Base-by-base conservation (phyloP, 2,329 filamentous ascomycete species). In the Aspergillus glaucus region DNA sequence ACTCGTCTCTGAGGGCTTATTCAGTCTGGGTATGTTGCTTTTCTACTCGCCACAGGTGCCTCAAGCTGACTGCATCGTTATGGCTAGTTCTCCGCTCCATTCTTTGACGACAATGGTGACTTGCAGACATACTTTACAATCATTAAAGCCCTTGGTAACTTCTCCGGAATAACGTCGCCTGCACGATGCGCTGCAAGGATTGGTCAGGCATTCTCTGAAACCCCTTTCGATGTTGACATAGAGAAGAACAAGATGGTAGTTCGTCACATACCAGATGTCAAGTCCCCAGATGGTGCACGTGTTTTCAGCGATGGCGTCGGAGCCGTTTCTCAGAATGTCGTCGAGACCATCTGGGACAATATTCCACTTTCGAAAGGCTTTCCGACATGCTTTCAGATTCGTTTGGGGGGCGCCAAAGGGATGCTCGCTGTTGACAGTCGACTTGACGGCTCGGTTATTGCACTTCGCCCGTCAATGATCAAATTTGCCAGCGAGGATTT, bases 281-380 rank as follows among this genome's bases (percentile, higher is more conserved):
- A 19, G 66, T 69, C 46, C 56, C 17, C 46, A 2, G 49, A 56
- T 12, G 63, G 77, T 9, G 70, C 66, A 0, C 76, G 82, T 4
- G 75, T 84, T 0, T 93, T 93, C 62, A 90, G 85, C 49, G 88
- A 93, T 60, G 88, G 88, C 0, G 84, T 88, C 1, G 88, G 88
- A 0, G 88, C 81, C 0, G 80, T 92, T 4, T 92, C 88, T 0
- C 60, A 53, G 10, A 71, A 72, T 0, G 75, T 88, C 0, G 69
- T 85, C 34, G 62, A 78, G 8, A 71, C 72, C 7, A 78, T 91
- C 1, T 85, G 82, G 76, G 64, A 67, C 0, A 57, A 66, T 4
- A 66, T 86, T 47, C 76, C 80, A 0, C 63, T 66, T 28, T 69
- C 68, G 21, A 71, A 65, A 22, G 53, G 72, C 32, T 60, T 71